These are phyloP conservation scores for Neoboletus brunneissimus DNA, from an alignment of 768 basidiomycete genomes.

Conservation along the genomic window DNA sequence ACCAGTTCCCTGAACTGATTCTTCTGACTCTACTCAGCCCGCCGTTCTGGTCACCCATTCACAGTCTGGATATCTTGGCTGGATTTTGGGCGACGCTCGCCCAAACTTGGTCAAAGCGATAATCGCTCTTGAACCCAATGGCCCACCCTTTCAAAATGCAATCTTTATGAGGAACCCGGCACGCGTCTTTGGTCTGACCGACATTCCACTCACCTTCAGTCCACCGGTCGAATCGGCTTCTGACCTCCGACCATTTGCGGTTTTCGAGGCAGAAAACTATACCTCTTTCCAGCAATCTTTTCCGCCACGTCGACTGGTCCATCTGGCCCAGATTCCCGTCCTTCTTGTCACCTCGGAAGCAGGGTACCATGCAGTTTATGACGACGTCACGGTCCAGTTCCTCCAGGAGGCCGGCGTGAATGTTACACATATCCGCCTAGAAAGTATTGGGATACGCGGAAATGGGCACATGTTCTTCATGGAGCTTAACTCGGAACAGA, in stretches of 20 bases:
- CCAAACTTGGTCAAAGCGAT: slow-evolving; percentile 46
- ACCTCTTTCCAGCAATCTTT: slow-evolving; percentile 43
- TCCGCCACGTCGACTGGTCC: slow-evolving; percentile 42
- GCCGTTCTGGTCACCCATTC: slow-evolving; percentile 50
- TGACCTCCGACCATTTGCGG: slow-evolving; percentile 33
- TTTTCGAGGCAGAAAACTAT: slow-evolving; percentile 29
- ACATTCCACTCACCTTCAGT: slow-evolving; percentile 42
- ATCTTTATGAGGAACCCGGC: slow-evolving; percentile 37
- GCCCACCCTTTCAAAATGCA: slow-evolving; percentile 45
- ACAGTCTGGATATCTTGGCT: slow-evolving; percentile 47
- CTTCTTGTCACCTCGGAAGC: slow-evolving; percentile 49
- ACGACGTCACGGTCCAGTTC: slow-evolving; percentile 43
- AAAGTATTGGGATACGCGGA: slow-evolving; percentile 45
- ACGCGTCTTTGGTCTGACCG: slow-evolving; percentile 49
- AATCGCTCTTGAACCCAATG: slow-evolving; percentile 47
- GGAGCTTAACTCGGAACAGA: slow-evolving; percentile 47
- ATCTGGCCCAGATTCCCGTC: slow-evolving; percentile 43
- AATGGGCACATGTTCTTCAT: slow-evolving; percentile 60
- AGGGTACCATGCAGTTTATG: slow-evolving; percentile 50
- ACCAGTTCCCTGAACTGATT: not conserved
- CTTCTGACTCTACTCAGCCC: slow-evolving; percentile 30
- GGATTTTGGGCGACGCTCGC: slow-evolving; percentile 47
- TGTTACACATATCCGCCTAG: slow-evolving; percentile 41
- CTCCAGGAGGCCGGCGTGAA: slow-evolving; percentile 44
- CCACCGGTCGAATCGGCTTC: slow-evolving; percentile 41